These are phyloP conservation scores for Raphanus sativus DNA, from an alignment of 345 rosid genomes.

Conservation along the genomic window DNA sequence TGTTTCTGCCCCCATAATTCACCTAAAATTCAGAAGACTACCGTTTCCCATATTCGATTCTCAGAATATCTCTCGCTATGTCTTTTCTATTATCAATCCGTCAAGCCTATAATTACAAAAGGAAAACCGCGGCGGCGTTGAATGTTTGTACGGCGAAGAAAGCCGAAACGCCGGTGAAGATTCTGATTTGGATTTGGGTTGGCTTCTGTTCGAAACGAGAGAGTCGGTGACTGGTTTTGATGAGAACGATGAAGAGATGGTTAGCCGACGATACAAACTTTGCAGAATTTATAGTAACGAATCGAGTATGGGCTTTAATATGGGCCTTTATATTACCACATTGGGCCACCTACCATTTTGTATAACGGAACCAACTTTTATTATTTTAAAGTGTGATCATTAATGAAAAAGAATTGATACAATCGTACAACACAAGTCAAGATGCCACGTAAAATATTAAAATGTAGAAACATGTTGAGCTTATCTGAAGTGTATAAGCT, in stretches of 20 bases:
- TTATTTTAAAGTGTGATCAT: background rate
- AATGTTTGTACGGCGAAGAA: background rate
- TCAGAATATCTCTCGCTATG: background rate
- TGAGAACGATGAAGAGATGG: background rate
- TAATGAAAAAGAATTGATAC: too few relatives aligned
- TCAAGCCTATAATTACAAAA: background rate
- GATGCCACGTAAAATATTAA: too few relatives aligned
- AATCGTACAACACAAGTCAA: too few relatives aligned
- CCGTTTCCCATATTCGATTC: slow-evolving; percentile 34
- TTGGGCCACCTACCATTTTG: background rate
- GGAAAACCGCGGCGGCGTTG: background rate
- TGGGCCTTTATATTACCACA: background rate
- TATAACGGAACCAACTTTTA: background rate
- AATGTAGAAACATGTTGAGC: too few relatives aligned
- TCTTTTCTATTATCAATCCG: slow-evolving; percentile 1
- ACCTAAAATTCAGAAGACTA: background rate
- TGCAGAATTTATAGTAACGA: background rate
- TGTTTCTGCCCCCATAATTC: background rate
- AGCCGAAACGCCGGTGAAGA: background rate
- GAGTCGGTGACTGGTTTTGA: background rate
- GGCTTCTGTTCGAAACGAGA: background rate
- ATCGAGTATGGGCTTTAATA: background rate
- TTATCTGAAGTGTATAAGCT: too few relatives aligned
- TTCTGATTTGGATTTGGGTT: background rate
- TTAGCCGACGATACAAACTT: background rate